A percentile compares a stretch with the other conserved stretches of the same genome.
Evolutionary conservation across 352 stramenopile species (phyloP).

Genomic region (Thraustochytrium sp.): DNA sequence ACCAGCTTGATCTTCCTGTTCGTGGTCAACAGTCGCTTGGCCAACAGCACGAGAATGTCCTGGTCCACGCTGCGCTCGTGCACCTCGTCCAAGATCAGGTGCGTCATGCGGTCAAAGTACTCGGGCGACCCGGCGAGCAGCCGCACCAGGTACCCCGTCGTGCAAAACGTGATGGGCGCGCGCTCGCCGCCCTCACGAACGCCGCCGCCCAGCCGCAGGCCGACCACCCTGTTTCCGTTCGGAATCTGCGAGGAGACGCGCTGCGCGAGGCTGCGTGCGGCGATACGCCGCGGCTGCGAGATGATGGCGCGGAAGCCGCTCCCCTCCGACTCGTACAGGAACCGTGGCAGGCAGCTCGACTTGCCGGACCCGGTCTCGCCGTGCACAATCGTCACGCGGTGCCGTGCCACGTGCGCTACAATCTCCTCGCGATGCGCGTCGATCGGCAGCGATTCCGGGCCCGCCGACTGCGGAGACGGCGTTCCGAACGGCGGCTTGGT

Average conservation of each 20-base stretch:
- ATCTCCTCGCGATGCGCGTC: constrained; percentile 77
- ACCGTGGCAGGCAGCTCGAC: constrained; percentile 83
- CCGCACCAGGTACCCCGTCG: constrained; percentile 84
- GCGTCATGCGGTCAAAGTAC: constrained; percentile 74
- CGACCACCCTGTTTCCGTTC: constrained; percentile 57
- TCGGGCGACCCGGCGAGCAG: constrained; percentile 73
- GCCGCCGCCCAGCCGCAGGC: constrained; percentile 67
- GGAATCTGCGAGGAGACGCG: constrained; percentile 59
- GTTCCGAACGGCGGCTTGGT: neutral
- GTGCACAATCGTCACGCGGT: constrained; percentile 83
- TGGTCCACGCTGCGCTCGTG: constrained; percentile 89
- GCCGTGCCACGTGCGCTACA: constrained; percentile 64
- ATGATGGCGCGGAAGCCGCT: constrained; percentile 78
- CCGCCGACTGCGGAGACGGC: neutral
- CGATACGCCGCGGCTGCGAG: constrained; percentile 87
- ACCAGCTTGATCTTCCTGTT: constrained; percentile 55
- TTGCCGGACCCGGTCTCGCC: constrained; percentile 94
- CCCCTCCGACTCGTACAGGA: constrained; percentile 70
- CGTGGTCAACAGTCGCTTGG: constrained; percentile 62
- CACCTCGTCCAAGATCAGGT: constrained; percentile 93
- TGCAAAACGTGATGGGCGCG: constrained; percentile 70
- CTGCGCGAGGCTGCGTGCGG: constrained; percentile 81
- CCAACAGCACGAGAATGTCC: constrained; percentile 85
- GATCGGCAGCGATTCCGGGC: constrained; percentile 62
- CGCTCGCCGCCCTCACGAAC: constrained; percentile 60